Evolutionary conservation across 2,329 filamentous ascomycete species (phyloP), one percentile per base, ranked within the genome.

Genomic region (Cercospora sp.): DNA sequence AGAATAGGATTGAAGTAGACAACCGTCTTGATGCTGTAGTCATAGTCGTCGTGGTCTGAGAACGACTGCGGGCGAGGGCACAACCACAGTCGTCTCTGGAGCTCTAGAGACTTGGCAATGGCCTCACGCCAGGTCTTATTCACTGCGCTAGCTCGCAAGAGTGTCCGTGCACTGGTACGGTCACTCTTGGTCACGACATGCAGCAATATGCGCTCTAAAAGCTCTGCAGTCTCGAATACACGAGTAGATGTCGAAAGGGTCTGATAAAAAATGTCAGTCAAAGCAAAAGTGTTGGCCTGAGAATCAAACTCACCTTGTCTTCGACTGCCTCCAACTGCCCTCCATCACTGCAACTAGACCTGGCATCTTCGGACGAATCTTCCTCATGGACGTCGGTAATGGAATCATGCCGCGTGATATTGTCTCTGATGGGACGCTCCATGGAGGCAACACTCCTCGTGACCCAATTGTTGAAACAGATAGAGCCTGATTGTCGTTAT

Each of bases 1-100:
- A 63, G 45, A 7, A 63, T 55, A 10, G 60, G 60, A 23, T 63
- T 63, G 60, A 63, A 63, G 7, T 20, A 45, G 28, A 63, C 28
- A 3, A 31, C 20, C 2, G 31, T 36, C 7, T 53, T 63, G 6
- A 31, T 16, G 8, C 18, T 23, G 16, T 30, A n/a, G 42, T 31
- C 33, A 5, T 18, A n/a, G 42, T 53, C 18, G 2, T 33, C 7
- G 10, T 63, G n/a, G 18, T 5, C 10, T 12, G 42, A 20, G 9
- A 16, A 31, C 12, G 1, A 2, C 16, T 26, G 16, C n/a, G 45
- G 23, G 23, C 28, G 13, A 12, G 60, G 60, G 13, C n/a, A 33
- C 5, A 55, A 63, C 60, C 60, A 63, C 28, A 63, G 12, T 1
- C n/a, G 28, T 28, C 45, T 28, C 30, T 63, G 60, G 3, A 63